Conservation (phyloP, 2,329 filamentous ascomycete species). For the Talaromyces sp. region DNA sequence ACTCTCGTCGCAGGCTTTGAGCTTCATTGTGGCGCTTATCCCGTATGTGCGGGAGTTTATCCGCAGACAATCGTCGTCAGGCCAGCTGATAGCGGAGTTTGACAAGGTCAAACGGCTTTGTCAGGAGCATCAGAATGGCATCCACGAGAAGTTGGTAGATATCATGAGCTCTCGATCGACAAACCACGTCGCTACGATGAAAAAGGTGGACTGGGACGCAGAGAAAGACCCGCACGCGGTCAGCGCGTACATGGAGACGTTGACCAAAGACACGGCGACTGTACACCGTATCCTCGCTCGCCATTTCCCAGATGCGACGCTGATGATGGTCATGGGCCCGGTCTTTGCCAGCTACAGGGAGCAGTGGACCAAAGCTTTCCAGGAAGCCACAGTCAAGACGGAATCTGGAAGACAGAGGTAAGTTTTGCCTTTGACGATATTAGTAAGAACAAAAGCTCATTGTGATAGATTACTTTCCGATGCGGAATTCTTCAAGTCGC, state of each 20-base stretch:
- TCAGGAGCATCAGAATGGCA: slow-evolving; percentile 84
- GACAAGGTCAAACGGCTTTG: slow-evolving; percentile 78
- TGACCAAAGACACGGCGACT: slow-evolving; percentile 80
- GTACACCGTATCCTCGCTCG: slow-evolving; percentile 79
- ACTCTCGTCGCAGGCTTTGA: slow-evolving; percentile 80
- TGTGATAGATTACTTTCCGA: slow-evolving; percentile 67
- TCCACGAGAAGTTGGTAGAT: slow-evolving; percentile 88
- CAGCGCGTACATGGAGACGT: slow-evolving; percentile 76
- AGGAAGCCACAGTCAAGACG: slow-evolving; percentile 60
- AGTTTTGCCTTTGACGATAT: slow-evolving; percentile 24
- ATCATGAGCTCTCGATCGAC: slow-evolving; percentile 79
- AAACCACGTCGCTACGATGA: slow-evolving; percentile 69
- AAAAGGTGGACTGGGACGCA: slow-evolving; percentile 68
- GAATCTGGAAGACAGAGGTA: slow-evolving; percentile 67
- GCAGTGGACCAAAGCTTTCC: slow-evolving; percentile 68
- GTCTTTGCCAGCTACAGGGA: slow-evolving; percentile 79
- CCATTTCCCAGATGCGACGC: slow-evolving; percentile 70
- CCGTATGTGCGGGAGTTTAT: slow-evolving; percentile 90
- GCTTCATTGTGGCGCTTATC: slow-evolving; percentile 79
- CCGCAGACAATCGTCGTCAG: slow-evolving; percentile 62
- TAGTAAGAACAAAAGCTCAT: background rate
- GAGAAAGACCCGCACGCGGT: slow-evolving; percentile 41
- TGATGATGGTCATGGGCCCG: slow-evolving; percentile 77
- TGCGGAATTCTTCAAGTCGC: slow-evolving; percentile 65
- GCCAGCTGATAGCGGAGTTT: slow-evolving; percentile 69